Evolutionary conservation across 116 monocot genomes (phyloP).

Genomic region (Papilionanthe hybrid): DNA sequence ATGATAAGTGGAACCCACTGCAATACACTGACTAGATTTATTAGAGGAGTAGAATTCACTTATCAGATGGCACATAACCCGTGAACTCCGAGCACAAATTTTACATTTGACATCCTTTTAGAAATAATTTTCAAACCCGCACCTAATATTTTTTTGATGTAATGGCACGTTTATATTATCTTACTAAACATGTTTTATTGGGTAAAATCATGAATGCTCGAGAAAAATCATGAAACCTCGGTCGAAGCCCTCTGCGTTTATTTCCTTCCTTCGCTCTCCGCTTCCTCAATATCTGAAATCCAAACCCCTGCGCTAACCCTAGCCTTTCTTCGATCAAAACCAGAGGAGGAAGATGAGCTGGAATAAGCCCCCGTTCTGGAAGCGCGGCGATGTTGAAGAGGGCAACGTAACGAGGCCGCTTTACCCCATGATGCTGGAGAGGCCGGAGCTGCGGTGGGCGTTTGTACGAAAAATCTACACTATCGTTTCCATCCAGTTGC

Average conservation of each 20-base stretch:
- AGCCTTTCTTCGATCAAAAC: background rate
- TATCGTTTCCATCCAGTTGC: constrained; percentile 36
- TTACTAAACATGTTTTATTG: too few relatives aligned
- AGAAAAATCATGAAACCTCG: too few relatives aligned
- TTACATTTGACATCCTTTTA: too few relatives aligned
- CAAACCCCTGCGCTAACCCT: background rate
- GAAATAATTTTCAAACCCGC: too few relatives aligned
- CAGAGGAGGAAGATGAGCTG: constrained; percentile 3
- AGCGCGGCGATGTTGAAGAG: constrained; percentile 21
- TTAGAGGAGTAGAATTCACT: too few relatives aligned
- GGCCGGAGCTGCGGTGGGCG: constrained; percentile 44
- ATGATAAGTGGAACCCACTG: too few relatives aligned
- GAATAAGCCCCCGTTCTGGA: background rate
- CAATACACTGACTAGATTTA: too few relatives aligned
- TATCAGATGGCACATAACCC: too few relatives aligned
- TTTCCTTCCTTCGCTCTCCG: background rate
- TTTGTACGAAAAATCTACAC: constrained; percentile 49
- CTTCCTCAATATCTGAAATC: background rate
- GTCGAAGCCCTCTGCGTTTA: background rate
- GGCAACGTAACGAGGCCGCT: constrained; percentile 21
- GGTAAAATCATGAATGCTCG: too few relatives aligned
- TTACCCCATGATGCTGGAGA: constrained; percentile 52
- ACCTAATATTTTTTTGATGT: too few relatives aligned
- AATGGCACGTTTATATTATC: too few relatives aligned
- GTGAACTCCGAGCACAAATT: too few relatives aligned